Evolutionary conservation across 805 yeast genomes (phyloP).

Genomic region (Myxozyma mucilagina): DNA sequence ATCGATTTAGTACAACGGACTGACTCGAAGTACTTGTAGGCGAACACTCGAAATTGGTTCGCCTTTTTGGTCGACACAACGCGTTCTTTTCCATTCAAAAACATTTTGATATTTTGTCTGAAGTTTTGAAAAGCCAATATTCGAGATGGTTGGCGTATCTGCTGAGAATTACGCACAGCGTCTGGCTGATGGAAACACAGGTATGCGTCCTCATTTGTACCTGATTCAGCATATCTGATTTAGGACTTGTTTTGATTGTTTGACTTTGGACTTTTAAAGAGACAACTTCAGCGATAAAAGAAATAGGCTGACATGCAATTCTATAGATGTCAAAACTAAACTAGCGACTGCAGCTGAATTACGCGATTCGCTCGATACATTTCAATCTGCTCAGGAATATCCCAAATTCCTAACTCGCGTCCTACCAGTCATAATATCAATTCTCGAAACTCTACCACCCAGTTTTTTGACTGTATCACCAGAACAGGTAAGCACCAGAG

Average conservation of each 20-base stretch:
- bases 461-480: conserved; percentile 63
- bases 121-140: neutral
- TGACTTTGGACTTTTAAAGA: neutral
- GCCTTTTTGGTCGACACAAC: too few species aligned
- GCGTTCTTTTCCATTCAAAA: neutral
- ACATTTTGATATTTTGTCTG: neutral
- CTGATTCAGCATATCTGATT: neutral
- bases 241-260: neutral
- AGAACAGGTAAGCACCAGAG: conserved; percentile 47
- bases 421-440: conserved; percentile 66
- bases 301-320: neutral
- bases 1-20: too few species aligned
- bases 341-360: conserved; percentile 76
- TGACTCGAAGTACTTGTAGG: too few species aligned
- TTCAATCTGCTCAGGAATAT: conserved; percentile 78
- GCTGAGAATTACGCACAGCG: conserved; percentile 28
- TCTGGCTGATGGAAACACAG: conserved; percentile 22
- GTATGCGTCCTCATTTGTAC: conserved; percentile 7
- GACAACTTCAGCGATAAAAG: neutral
- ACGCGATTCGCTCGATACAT: conserved; percentile 81
- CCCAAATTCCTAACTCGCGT: conserved; percentile 68
- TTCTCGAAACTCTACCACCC: conserved; percentile 69
- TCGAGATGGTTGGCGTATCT: conserved; percentile 25
- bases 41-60: too few species aligned
- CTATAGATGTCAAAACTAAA: conserved; percentile 56